phyloP scores from a whole-genome alignment of 2,329 filamentous ascomycete genomes.

The Apiospora sp. region DNA sequence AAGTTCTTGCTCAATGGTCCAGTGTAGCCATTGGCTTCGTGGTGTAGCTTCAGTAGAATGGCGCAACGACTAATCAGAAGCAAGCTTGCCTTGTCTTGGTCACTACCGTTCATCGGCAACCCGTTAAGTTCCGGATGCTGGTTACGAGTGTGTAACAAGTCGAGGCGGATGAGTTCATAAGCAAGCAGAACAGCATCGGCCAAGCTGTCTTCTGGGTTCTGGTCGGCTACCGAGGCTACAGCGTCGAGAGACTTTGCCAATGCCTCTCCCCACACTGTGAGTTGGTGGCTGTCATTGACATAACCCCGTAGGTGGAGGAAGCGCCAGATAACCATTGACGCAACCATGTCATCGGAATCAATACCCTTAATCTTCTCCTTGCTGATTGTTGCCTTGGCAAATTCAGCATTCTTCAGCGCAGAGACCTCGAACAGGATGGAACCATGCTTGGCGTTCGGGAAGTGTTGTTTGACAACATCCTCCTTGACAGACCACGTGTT shows the following conservation, averaged over 20 bases:
- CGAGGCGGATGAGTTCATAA: slow-evolving; percentile 83
- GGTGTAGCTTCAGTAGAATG: slow-evolving; percentile 81
- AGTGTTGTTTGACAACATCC: slow-evolving; percentile 57
- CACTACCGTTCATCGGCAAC: slow-evolving; percentile 62
- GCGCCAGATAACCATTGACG: slow-evolving; percentile 81
- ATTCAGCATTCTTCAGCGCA: slow-evolving; percentile 73
- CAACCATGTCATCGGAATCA: slow-evolving; percentile 70
- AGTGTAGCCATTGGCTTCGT: slow-evolving; percentile 89
- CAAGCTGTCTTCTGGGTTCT: slow-evolving; percentile 56
- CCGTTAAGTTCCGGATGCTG: slow-evolving; percentile 62
- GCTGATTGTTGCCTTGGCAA: slow-evolving; percentile 73
- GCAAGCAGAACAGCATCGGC: slow-evolving; percentile 84
- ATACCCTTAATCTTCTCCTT: slow-evolving; percentile 68
- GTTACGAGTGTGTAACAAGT: slow-evolving; percentile 76
- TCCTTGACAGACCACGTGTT: slow-evolving; percentile 78
- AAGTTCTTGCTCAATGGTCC: slow-evolving; percentile 92
- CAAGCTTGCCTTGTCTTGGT: slow-evolving; percentile 79
- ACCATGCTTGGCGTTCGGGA: slow-evolving; percentile 53
- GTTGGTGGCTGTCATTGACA: slow-evolving; percentile 76
- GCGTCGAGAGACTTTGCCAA: slow-evolving; percentile 73
- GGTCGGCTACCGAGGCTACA: slow-evolving; percentile 62
- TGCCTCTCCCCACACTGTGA: slow-evolving; percentile 86
- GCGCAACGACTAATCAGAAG: slow-evolving; percentile 88
- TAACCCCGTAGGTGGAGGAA: slow-evolving; percentile 92
- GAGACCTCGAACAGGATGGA: slow-evolving; percentile 68